phyloP scores from a whole-genome alignment of 2,329 filamentous ascomycete species.

The Coniella lustricola region DNA sequence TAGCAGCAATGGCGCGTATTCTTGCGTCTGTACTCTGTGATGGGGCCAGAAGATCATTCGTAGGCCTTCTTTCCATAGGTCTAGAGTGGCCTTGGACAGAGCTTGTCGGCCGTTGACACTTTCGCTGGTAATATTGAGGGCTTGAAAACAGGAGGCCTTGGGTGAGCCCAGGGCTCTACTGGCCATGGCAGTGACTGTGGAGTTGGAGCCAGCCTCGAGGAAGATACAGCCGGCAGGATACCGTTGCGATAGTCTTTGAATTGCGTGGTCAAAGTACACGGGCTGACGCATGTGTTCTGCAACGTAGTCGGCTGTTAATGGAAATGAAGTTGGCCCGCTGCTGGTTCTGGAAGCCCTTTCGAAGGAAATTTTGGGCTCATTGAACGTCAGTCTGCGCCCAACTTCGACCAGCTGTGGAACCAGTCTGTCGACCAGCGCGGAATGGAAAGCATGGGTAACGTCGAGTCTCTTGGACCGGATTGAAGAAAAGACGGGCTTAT shows the following conservation, averaged over 20 bases:
- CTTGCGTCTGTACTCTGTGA: constrained; percentile 20
- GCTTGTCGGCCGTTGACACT: constrained; percentile 3
- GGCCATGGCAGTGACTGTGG: constrained; percentile 29
- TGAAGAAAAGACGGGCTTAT: constrained; percentile 3
- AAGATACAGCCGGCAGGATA: constrained; percentile 24
- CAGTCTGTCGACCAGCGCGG: constrained; percentile 30
- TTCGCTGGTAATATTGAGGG: constrained; percentile 19
- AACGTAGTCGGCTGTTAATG: constrained; percentile 16
- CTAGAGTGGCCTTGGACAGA: constrained; percentile 21
- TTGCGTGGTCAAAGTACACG: constrained; percentile 36
- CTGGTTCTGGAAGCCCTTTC: background rate
- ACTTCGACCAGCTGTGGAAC: constrained; percentile 27
- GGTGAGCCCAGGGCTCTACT: constrained; percentile 18
- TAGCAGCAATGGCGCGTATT: constrained; percentile 23
- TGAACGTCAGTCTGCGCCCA: constrained; percentile 25
- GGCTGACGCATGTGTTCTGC: constrained; percentile 34
- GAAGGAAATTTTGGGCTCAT: constrained; percentile 24
- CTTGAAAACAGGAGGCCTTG: constrained; percentile 17
- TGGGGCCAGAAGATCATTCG: constrained; percentile 31
- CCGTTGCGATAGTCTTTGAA: background rate
- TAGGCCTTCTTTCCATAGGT: constrained; percentile 35
- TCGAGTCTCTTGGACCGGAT: constrained; percentile 31
- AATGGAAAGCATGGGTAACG: constrained; percentile 43
- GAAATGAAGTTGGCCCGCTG: constrained; percentile 16
- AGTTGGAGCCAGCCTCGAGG: constrained; percentile 36